These are phyloP conservation scores for Alloascoidea hylecoeti DNA, from an alignment of 805 yeast species.

Conservation along the genomic window DNA sequence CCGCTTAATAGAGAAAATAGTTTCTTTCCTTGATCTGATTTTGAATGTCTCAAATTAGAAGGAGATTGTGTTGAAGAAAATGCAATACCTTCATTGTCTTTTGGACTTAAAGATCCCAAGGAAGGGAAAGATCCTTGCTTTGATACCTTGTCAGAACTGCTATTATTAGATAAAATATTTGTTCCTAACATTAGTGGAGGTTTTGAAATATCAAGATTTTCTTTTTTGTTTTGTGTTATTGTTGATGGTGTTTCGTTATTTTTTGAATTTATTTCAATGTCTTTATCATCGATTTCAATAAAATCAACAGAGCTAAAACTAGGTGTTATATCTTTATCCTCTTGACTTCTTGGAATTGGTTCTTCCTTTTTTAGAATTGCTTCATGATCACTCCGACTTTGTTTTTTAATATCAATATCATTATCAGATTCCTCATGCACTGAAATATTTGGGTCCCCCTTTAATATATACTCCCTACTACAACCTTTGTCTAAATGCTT, in stretches of 20 bases:
- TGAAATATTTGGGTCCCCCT: neutral
- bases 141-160: no score
- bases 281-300: conserved; percentile 1
- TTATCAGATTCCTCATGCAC: neutral
- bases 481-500: conserved; percentile 21
- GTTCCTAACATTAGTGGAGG: no score
- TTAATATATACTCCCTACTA: neutral
- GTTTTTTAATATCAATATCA: neutral
- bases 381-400: neutral
- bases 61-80: neutral
- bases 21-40: neutral
- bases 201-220: no score
- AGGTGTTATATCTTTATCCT: neutral
- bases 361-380: conserved; percentile 1
- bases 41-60: neutral
- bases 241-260: neutral
- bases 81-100: neutral
- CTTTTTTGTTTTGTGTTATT: neutral
- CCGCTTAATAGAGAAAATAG: neutral
- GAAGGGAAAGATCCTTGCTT: neutral
- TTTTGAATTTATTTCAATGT: conserved; percentile 2
- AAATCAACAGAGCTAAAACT: neutral
- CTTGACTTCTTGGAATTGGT: neutral
- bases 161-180: no score
- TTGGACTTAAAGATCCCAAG: neutral